These are phyloP conservation scores for Massarina eburnea DNA, from an alignment of 2,329 filamentous ascomycete genomes.

Conservation along the genomic window DNA sequence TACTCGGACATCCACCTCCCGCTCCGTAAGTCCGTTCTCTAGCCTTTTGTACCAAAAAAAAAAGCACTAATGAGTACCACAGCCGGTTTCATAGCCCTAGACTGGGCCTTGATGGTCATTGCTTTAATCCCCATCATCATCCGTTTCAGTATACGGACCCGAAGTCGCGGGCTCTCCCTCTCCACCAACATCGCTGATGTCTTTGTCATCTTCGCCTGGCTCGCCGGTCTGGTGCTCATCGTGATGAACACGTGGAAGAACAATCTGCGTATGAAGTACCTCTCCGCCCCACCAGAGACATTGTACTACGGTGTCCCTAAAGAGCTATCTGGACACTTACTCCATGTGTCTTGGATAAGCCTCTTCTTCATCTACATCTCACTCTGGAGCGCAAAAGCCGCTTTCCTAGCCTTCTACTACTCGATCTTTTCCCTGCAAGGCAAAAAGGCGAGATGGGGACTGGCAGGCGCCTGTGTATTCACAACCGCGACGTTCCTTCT, in stretches of 20 bases:
- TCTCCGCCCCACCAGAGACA: slow-evolving; percentile 6
- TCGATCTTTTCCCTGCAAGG: slow-evolving; percentile 28
- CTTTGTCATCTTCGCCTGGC: slow-evolving; percentile 28
- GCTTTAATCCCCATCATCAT: slow-evolving; percentile 31
- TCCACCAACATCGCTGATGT: slow-evolving; percentile 23
- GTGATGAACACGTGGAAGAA: slow-evolving; percentile 36
- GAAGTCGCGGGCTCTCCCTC: slow-evolving; percentile 13
- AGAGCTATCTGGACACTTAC: slow-evolving; percentile 25
- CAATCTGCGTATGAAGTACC: slow-evolving; percentile 27
- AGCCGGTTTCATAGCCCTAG: slow-evolving; percentile 33
- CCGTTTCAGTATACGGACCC: slow-evolving; percentile 22
- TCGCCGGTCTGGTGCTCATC: slow-evolving; percentile 23
- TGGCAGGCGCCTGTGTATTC: slow-evolving; percentile 22
- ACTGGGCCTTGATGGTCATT: slow-evolving; percentile 30
- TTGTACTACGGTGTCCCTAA: slow-evolving; percentile 30
- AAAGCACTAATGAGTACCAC: slow-evolving; percentile 4
- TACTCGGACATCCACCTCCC: slow-evolving; percentile 26
- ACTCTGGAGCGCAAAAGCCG: slow-evolving; percentile 32
- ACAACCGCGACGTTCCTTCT: slow-evolving; percentile 27
- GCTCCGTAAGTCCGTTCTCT: slow-evolving; percentile 17
- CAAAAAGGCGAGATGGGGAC: slow-evolving; percentile 13
- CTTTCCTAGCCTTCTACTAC: slow-evolving; percentile 36
- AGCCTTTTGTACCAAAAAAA: not conserved
- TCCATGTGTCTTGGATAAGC: slow-evolving; percentile 35
- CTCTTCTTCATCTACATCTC: slow-evolving; percentile 37